Percentiles rank a stretch among this genome's conserved stretches.
Conservation (phyloP, 306 rosid species). For the Lathyrus aphaca region DNA sequence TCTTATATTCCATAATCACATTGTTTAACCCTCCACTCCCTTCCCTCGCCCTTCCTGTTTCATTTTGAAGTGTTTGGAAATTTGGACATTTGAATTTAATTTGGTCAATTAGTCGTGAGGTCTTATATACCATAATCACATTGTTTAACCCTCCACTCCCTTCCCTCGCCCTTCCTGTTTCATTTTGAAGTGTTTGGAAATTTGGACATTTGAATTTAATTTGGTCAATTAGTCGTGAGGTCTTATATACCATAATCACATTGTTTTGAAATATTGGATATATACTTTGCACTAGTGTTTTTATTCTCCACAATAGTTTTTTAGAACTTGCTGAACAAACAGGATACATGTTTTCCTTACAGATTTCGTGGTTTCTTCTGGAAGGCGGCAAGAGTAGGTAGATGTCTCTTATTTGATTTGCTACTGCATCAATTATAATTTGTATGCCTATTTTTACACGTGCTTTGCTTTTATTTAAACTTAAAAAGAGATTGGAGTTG, state of each 20-base stretch:
- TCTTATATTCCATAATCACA: constrained; percentile 4
- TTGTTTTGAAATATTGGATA: constrained; percentile 16
- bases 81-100: constrained; percentile 20
- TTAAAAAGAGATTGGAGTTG: background rate
- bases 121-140: constrained; percentile 9
- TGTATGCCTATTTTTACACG: constrained; percentile 1
- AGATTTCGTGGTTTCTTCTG: constrained; percentile 79
- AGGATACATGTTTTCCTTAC: constrained; percentile 31
- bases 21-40: constrained; percentile 8
- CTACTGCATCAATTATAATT: constrained; percentile 5
- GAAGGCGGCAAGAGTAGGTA: constrained; percentile 79
- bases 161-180: constrained; percentile 3
- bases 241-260: constrained; percentile 4
- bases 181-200: constrained; percentile 1
- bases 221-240: background rate
- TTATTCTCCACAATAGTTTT: background rate
- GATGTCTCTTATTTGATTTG: constrained; percentile 24
- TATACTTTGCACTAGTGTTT: constrained; percentile 30
- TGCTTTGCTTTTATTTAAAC: background rate
- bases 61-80: constrained; percentile 1
- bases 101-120: background rate
- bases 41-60: constrained; percentile 3
- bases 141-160: background rate
- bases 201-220: constrained; percentile 19
- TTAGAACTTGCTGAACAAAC: constrained; percentile 30